These are phyloP conservation scores for Capsicum rhomboideum DNA, from an alignment of 257 asterid species.

Conservation along the genomic window DNA sequence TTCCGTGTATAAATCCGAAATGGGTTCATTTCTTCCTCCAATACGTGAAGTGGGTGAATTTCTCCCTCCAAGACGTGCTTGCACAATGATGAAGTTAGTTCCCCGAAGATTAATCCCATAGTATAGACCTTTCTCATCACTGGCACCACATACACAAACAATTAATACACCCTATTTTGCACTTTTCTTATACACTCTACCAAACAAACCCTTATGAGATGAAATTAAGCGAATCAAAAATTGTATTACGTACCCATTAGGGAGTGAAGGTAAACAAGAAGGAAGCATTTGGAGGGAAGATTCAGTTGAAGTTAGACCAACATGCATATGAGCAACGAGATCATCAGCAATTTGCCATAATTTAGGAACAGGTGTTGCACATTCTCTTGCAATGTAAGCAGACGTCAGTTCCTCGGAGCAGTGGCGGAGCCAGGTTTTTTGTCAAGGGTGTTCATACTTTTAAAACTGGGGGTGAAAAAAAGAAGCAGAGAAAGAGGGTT, in stretches of 20 bases:
- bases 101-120: slow-evolving; percentile 70
- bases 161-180: too few relatives aligned
- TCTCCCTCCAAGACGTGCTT: slow-evolving; percentile 55
- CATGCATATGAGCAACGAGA: slow-evolving; percentile 44
- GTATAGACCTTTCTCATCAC: slow-evolving; percentile 58
- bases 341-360: slow-evolving; percentile 57
- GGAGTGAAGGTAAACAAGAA: slow-evolving; percentile 39
- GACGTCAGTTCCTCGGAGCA: too few relatives aligned
- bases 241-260: slow-evolving; percentile 47
- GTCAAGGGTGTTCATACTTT: too few relatives aligned
- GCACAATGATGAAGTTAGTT: slow-evolving; percentile 36
- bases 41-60: slow-evolving; percentile 25
- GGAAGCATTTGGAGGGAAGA: slow-evolving; percentile 36
- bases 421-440: too few relatives aligned
- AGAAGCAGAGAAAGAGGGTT: too few relatives aligned
- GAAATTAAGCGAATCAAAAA: too few relatives aligned
- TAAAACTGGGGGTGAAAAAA: too few relatives aligned
- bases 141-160: slow-evolving; percentile 3
- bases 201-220: too few relatives aligned
- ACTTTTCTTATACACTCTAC: too few relatives aligned
- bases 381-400: slow-evolving; percentile 52
- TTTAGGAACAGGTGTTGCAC: slow-evolving; percentile 52
- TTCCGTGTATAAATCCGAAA: slow-evolving; percentile 32
- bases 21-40: slow-evolving; percentile 52
- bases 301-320: slow-evolving; percentile 21